Conservation (phyloP, 108 stramenopile species). For the Tribonema minus region DNA sequence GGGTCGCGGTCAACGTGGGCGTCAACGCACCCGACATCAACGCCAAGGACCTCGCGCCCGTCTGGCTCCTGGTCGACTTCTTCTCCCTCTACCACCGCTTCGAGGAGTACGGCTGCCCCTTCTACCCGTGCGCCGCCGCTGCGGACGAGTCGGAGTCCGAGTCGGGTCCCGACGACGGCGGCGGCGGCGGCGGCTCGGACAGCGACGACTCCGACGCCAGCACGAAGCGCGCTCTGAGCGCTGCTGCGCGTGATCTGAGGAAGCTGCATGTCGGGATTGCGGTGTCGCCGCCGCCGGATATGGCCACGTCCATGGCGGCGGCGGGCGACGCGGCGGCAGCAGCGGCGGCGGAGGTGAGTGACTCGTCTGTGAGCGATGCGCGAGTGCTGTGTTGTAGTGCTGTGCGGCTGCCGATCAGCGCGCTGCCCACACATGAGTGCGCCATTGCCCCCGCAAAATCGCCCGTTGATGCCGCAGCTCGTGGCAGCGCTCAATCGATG, state of each 20-base stretch:
- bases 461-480: too few relatives aligned
- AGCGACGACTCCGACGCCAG: not conserved
- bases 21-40: not conserved
- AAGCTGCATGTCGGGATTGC: too few relatives aligned
- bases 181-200: not conserved
- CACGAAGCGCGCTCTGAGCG: not conserved
- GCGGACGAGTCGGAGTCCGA: not conserved
- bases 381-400: too few relatives aligned
- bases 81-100: slow-evolving; percentile 25
- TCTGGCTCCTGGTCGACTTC: slow-evolving; percentile 38
- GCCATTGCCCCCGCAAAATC: too few relatives aligned
- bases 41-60: slow-evolving; percentile 18
- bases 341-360: too few relatives aligned
- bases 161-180: not conserved
- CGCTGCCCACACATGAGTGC: too few relatives aligned
- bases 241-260: not conserved
- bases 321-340: too few relatives aligned
- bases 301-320: too few relatives aligned
- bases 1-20: slow-evolving; percentile 36
- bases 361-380: too few relatives aligned
- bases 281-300: too few relatives aligned
- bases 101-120: slow-evolving; percentile 22
- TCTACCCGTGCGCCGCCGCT: slow-evolving; percentile 5
- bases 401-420: too few relatives aligned
- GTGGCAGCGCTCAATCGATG: too few relatives aligned